Percentiles rank a stretch among this genome's conserved stretches.
Evolutionary conservation across 2,329 filamentous ascomycete genomes (phyloP).

Genomic region (Coleophoma eucalyptorum): DNA sequence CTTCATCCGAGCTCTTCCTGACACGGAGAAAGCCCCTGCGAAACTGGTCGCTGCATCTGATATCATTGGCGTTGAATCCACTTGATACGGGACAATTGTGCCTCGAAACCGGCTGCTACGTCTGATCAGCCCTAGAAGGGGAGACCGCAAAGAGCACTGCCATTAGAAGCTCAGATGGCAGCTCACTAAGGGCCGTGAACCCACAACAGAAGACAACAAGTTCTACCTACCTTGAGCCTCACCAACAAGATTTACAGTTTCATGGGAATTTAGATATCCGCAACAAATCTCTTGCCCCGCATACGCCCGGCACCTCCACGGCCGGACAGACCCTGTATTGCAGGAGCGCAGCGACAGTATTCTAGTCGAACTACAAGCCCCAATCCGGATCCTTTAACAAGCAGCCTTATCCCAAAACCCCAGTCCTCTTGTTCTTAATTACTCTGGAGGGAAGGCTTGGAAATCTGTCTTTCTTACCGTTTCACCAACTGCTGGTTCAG

Average conservation of each 20-base stretch:
- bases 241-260: slow-evolving; percentile 13
- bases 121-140: slow-evolving; percentile 35
- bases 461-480: slow-evolving; percentile 30
- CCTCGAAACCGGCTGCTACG: slow-evolving; percentile 42
- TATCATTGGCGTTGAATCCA: slow-evolving; percentile 14
- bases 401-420: slow-evolving; percentile 24
- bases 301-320: slow-evolving; percentile 16
- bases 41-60: slow-evolving; percentile 14
- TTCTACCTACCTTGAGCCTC: neutral
- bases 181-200: slow-evolving; percentile 22
- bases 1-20: slow-evolving; percentile 16
- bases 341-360: neutral
- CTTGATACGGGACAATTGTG: slow-evolving; percentile 16
- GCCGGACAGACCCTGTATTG: slow-evolving; percentile 7
- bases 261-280: slow-evolving; percentile 21
- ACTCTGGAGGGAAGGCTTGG: slow-evolving; percentile 39
- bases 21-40: slow-evolving; percentile 9
- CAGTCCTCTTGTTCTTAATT: slow-evolving; percentile 28
- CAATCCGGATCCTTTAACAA: slow-evolving; percentile 11
- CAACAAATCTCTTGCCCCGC: slow-evolving; percentile 12
- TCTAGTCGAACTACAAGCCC: neutral
- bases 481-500: slow-evolving; percentile 55
- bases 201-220: slow-evolving; percentile 3
- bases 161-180: slow-evolving; percentile 25
- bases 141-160: slow-evolving; percentile 8